These are phyloP conservation scores for Houttuynia cordata DNA, from an alignment of 164 flowering plant species.

Conservation along the genomic window DNA sequence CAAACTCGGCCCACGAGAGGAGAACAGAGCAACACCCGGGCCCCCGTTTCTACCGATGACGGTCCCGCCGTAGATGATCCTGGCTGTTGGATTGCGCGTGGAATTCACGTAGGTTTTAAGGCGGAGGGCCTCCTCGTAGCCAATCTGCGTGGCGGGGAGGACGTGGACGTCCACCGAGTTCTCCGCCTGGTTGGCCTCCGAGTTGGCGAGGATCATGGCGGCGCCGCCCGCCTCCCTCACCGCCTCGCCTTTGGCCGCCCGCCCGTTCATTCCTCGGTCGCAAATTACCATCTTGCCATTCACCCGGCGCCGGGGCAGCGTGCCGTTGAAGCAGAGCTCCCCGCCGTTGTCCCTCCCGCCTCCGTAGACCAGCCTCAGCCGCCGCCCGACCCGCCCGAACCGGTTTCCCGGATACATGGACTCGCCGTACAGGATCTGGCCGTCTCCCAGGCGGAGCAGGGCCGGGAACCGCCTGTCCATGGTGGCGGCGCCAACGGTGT, in stretches of 20 bases:
- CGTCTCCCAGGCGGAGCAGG: slow-evolving; percentile 38
- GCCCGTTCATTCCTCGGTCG: slow-evolving; percentile 67
- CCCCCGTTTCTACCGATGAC: slow-evolving; percentile 51
- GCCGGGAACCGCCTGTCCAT: slow-evolving; percentile 86
- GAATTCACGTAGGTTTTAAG: slow-evolving; percentile 61
- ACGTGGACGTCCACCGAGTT: slow-evolving; percentile 81
- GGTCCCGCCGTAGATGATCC: slow-evolving; percentile 64
- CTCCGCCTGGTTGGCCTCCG: slow-evolving; percentile 54
- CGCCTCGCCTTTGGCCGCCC: slow-evolving; percentile 62
- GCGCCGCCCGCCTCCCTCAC: slow-evolving; percentile 84
- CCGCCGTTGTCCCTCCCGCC: slow-evolving; percentile 35
- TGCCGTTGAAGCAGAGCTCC: slow-evolving; percentile 54
- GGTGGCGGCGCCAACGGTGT: slow-evolving; percentile 93
- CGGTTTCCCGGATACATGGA: slow-evolving; percentile 69
- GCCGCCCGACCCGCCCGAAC: slow-evolving; percentile 12
- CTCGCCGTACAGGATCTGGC: slow-evolving; percentile 61
- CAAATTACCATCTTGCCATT: slow-evolving; percentile 82
- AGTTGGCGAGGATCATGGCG: slow-evolving; percentile 77
- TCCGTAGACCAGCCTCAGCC: slow-evolving; percentile 59
- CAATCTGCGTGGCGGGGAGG: slow-evolving; percentile 67
- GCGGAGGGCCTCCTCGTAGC: slow-evolving; percentile 42
- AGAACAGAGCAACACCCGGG: slow-evolving; percentile 77
- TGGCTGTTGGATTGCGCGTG: slow-evolving; percentile 51
- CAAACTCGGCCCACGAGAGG: slow-evolving; percentile 82
- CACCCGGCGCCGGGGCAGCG: slow-evolving; percentile 56